These are phyloP conservation scores for Debaryomycetaceae sp. DNA, from an alignment of 1,139 yeast species.

Conservation along the genomic window DNA sequence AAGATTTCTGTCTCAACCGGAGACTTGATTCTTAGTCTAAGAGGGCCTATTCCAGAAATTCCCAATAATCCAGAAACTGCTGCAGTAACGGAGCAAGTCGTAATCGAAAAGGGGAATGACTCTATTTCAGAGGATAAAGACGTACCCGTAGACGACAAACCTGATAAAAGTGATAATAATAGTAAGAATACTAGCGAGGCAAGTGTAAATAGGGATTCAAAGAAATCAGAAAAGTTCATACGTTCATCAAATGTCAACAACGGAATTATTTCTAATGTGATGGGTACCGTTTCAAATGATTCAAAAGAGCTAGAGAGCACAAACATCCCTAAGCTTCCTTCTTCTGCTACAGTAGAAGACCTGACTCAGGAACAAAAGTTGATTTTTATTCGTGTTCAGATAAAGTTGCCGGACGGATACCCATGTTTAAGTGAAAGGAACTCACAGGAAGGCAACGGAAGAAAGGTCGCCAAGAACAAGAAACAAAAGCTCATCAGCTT, in stretches of 20 bases:
- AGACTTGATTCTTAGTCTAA: constrained; percentile 64
- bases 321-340: not conserved
- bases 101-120: not conserved
- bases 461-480: constrained; percentile 11
- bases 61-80: not conserved
- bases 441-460: constrained; percentile 2
- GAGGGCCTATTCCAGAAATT: constrained; percentile 64
- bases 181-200: not conserved
- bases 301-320: constrained; percentile 3
- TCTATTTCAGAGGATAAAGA: constrained; percentile 1
- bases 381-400: constrained; percentile 65
- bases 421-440: constrained; percentile 46
- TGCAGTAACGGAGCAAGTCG: not conserved
- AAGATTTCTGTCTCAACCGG: constrained; percentile 87
- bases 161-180: not conserved
- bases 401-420: constrained; percentile 66
- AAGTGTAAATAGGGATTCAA: not conserved
- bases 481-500: constrained; percentile 37
- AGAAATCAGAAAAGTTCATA: constrained; percentile 1
- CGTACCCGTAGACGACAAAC: not conserved
- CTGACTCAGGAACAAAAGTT: constrained; percentile 43
- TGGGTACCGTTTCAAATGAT: not conserved
- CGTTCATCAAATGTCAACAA: not conserved
- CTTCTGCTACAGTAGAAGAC: constrained; percentile 7
- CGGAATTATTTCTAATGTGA: not conserved